phyloP scores from a whole-genome alignment of 2,329 filamentous ascomycete species.

The Trichoderma cornu-damae region DNA sequence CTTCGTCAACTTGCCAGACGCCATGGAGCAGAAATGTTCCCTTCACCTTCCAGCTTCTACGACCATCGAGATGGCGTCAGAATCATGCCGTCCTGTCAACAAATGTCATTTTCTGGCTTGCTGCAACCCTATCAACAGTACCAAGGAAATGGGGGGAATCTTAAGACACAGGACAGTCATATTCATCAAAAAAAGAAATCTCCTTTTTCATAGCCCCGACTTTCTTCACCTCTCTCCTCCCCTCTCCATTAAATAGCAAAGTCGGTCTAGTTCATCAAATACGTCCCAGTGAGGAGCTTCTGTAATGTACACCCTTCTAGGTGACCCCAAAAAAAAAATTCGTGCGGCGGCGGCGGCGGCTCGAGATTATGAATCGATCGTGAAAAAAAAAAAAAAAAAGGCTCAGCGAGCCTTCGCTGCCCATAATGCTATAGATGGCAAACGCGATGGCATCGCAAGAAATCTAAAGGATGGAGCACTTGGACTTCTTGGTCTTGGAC shows the following conservation, averaged over 20 bases:
- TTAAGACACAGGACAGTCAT: constrained; percentile 17
- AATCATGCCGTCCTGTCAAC: constrained; percentile 13
- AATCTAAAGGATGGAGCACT: constrained; percentile 63
- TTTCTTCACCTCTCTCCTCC: constrained; percentile 5
- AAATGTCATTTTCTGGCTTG: constrained; percentile 17
- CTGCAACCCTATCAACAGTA: constrained; percentile 16
- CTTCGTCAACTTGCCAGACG: constrained; percentile 16
- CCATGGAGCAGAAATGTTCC: constrained; percentile 10
- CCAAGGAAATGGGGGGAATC: constrained; percentile 12
- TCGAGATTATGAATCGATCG: constrained; percentile 9
- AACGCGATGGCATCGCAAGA: not conserved
- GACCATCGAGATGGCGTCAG: constrained; percentile 14
- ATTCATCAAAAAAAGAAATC: constrained; percentile 18
- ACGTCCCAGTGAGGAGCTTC: constrained; percentile 13
- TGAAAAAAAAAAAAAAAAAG: constrained; percentile 4
- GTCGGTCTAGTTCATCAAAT: constrained; percentile 17
- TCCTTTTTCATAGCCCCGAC: constrained; percentile 5
- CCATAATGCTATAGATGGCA: constrained; percentile 8
- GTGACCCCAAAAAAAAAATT: constrained; percentile 16
- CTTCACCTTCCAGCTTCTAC: constrained; percentile 9
- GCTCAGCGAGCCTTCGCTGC: constrained; percentile 10
- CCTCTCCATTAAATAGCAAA: constrained; percentile 15
- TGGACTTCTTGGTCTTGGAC: constrained; percentile 57
- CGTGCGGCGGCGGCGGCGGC: constrained; percentile 14
- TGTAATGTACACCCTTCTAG: constrained; percentile 11